A percentile compares a stretch with the other conserved stretches of the same genome.
Conservation (phyloP, 2,329 filamentous ascomycete genomes). For the Colletotrichum sp. region DNA sequence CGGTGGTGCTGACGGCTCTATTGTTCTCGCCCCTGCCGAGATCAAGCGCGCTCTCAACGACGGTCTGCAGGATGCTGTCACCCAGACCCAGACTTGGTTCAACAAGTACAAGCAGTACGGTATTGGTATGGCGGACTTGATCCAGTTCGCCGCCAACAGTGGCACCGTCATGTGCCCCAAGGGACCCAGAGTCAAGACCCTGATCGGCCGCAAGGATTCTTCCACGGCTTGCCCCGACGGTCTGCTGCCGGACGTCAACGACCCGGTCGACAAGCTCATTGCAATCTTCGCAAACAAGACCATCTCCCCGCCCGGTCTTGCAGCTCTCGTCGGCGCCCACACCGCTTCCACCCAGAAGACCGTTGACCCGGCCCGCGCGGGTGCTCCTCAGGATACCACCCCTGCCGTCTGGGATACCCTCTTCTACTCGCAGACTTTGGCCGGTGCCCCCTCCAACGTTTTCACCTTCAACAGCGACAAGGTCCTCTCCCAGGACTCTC, state of each 20-base stretch:
- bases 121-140: slow-evolving; percentile 58
- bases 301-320: slow-evolving; percentile 53
- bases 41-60: slow-evolving; percentile 46
- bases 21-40: slow-evolving; percentile 40
- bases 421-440: slow-evolving; percentile 50
- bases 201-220: slow-evolving; percentile 56
- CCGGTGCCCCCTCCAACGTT: slow-evolving; percentile 36
- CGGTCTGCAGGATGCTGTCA: slow-evolving; percentile 50
- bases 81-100: slow-evolving; percentile 42
- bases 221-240: slow-evolving; percentile 40
- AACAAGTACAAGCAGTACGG: slow-evolving; percentile 42
- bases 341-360: slow-evolving; percentile 53
- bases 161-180: slow-evolving; percentile 53
- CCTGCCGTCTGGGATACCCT: slow-evolving; percentile 57
- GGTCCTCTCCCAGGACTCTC: slow-evolving; percentile 39
- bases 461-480: slow-evolving; percentile 48
- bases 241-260: slow-evolving; percentile 47
- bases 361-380: slow-evolving; percentile 42
- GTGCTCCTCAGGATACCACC: slow-evolving; percentile 56
- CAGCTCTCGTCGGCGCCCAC: slow-evolving; percentile 61
- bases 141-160: slow-evolving; percentile 57
- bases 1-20: slow-evolving; percentile 50
- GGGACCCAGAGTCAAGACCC: slow-evolving; percentile 53
- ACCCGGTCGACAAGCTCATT: slow-evolving; percentile 50
- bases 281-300: slow-evolving; percentile 58